Evolutionary conservation across 1,284 basidiomycete species (phyloP), one percentile per base, ranked within the genome.

Genomic region (Coniferiporia weirii): DNA sequence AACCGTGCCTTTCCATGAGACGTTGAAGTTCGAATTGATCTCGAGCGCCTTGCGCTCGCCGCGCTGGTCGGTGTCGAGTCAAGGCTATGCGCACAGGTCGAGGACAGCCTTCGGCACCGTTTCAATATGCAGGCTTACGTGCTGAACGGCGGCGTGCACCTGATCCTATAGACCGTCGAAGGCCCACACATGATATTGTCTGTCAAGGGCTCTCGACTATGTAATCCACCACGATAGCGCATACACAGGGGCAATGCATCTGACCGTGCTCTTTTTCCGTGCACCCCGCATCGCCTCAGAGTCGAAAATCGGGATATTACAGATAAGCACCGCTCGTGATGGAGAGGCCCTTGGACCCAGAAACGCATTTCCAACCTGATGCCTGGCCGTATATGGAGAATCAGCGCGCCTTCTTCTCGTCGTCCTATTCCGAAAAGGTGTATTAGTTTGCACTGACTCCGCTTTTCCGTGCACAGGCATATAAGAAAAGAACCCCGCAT

Each of bases 311-410:
- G 43, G 20, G 20, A 49, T 35, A 51, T 57, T 43, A 35, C 50
- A 40, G 56, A 57, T 57, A 57, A 57, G 56, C 56, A 57, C 56
- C 22, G 56, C 56, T 52, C 52, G 48, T 56, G 55, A 48, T 52
- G 48, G 3, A 34, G 35, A 45, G 34, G 13, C 38, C 22, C 38
- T 36, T 20, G 40, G 38, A 36, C 49, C 45, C 45, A 45, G 20
- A 57, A 51, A 15, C 32, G 34, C 22, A 35, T 32, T 32, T 27
- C n/a, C 35, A 12, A 12, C 48, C 13, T 57, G 38, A 52, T 36
- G 19, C 12, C 35, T n/a, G 46, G n/a, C 48, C 56, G 27, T 57
- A 45, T 43, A 43, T 12, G 40, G 10, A 8, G 40, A 43, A 13
- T 34, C 49, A 52, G 15, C 9, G 10, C 43, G 13, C 7, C 20